Base-by-base conservation (phyloP, 2,329 filamentous ascomycete genomes). In the Calonectria henricotiae region DNA sequence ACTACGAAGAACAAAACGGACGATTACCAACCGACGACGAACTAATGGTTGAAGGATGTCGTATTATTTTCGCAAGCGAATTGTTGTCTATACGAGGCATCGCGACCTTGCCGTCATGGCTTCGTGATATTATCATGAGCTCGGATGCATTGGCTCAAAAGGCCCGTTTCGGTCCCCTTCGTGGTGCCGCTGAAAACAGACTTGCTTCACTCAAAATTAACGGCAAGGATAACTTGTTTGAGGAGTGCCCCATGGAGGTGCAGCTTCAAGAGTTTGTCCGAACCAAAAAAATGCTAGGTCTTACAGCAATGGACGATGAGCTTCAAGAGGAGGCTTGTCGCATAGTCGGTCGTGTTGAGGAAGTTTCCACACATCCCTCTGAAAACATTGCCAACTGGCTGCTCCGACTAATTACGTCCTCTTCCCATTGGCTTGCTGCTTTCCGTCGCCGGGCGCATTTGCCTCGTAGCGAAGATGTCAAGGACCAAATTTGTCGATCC, bases 221-320 rank as follows among this genome's bases (percentile, higher is more conserved):
- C 73, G 88, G 88, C 74, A 89, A 89, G 79, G 83, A 86, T 67
- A 85, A 86, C 71, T 83, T 90, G 39, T 90, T 90, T 75, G 88
- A 90, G 74, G 81, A 83, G 60, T 90, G 89, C 70, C 86, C 87
- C 2, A 83, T 90, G 76, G 89, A 90, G 77, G 78, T 78, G n/a
- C 85, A 88, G 63, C 82, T 90, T 25, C 85, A 85, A 5, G 85
- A 88, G 54, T 90, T 86, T 74, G 88, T 89, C 63, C 84, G 83
- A 71, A 83, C 84, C 9, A 87, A 85, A 77, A 80, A 82, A 60
- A 75, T 89, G 67, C 79, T 91, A 9, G 89, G 89, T n/a, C 76
- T 91, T 74, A 90, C 88, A 0, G 84, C 89, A 17, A 88, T 88
- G 82, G 89, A 91, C 65, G 81, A 86, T 5, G 89, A 91, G 79